phyloP scores from a whole-genome alignment of 176 grass and related monocot species.

The Secale cereale region DNA sequence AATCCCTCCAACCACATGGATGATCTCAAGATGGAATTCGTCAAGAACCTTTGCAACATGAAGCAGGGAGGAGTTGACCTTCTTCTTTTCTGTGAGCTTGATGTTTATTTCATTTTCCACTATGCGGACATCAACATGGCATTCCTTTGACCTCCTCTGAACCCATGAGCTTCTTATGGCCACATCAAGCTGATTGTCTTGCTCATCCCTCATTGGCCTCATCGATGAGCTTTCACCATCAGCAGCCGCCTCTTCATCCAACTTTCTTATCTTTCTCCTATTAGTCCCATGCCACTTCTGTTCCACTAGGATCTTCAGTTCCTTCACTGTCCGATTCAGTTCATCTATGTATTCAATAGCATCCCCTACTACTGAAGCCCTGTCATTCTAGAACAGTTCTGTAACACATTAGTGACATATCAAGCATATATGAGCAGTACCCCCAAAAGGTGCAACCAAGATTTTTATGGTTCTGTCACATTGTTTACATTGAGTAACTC shows the following conservation, averaged over 20 bases:
- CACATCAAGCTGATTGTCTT: constrained; percentile 46
- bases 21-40: constrained; percentile 66
- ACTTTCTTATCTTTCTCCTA: constrained; percentile 50
- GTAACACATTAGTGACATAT: constrained; percentile 20
- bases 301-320: constrained; percentile 63
- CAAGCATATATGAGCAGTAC: not conserved
- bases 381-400: constrained; percentile 48
- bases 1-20: constrained; percentile 62
- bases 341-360: constrained; percentile 88
- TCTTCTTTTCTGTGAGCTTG: constrained; percentile 86
- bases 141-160: constrained; percentile 76
- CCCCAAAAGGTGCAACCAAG: not conserved
- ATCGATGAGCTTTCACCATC: constrained; percentile 69
- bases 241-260: constrained; percentile 44
- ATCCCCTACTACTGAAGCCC: constrained; percentile 79
- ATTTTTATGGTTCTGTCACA: not conserved
- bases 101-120: constrained; percentile 86
- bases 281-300: constrained; percentile 57
- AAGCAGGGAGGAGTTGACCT: constrained; percentile 56
- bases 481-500: not conserved
- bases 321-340: constrained; percentile 74
- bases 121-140: constrained; percentile 72
- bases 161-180: constrained; percentile 77
- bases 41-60: constrained; percentile 63
- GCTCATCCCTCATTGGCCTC: constrained; percentile 40